Evolutionary conservation across 1,284 basidiomycete genomes (phyloP), one percentile per base, ranked within the genome.

Genomic region (Trametes versicolor): DNA sequence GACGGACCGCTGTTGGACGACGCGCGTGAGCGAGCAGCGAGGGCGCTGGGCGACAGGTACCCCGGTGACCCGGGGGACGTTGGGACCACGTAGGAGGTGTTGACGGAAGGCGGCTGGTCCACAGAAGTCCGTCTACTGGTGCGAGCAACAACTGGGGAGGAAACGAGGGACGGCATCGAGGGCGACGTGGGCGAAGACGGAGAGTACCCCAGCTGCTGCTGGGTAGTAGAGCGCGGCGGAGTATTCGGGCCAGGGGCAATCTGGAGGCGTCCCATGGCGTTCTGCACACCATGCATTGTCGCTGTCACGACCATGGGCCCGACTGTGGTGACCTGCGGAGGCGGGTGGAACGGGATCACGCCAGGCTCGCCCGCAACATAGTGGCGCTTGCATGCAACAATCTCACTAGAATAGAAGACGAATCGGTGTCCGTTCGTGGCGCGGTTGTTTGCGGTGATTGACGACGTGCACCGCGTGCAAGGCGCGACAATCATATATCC

Each of bases 391-490:
- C 85, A 84, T 12, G 87, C 87, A n/a, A 76, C 71, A 57, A 96
- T 89, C 77, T 94, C 92, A 71, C 81, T 85, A 57, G 92, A 91
- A 79, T 95, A 93, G 76, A 96, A 94, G 34, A 96, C 94, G 73
- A 93, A 95, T 27, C 94, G 89, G 75, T 96, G 94, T 6, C 93
- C 93, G 76, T 95, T 96, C 52, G 90, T 92, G 25, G 83, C 86
- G 71, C 87, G 88, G 74, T 89, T 89, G 64, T 83, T 85, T 4
- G 82, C 83, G 54, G 83, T 82, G 60, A 87, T 86, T 2, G 88
- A 89, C n/a, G 87, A 86, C 21, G 89, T 92, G 76, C 92, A 94
- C 49, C 87, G 87, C 21, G 80, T 72, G 75, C 92, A 94, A 81
- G 89, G 89, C 67, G 84, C 81, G 43, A 90, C 88, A 63, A 90